A percentile compares a stretch with the other conserved stretches of the same genome.
Conservation (phyloP, 345 rosid genomes). For the Fremontodendron californicum region DNA sequence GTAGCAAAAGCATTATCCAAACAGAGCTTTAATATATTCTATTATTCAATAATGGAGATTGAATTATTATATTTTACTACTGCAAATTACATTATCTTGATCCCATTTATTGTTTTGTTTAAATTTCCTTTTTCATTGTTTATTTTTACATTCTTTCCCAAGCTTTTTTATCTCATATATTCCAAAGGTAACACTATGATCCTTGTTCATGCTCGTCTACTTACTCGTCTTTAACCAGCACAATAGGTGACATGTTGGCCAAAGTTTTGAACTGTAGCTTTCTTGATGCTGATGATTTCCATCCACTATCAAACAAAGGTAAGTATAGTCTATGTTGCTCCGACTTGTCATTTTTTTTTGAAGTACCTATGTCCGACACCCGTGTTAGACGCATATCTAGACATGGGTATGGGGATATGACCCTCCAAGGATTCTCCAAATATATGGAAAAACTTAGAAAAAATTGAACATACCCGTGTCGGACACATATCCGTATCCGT, state of each 20-base stretch:
- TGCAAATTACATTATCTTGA: too few species aligned
- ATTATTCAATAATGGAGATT: neutral
- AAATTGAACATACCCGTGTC: too few species aligned
- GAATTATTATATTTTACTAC: too few species aligned
- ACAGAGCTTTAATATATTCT: neutral
- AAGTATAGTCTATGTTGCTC: too few species aligned
- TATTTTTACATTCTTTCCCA: too few species aligned
- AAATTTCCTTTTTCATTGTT: neutral
- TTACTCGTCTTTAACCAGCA: constrained; percentile 37
- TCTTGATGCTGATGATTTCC: constrained; percentile 88
- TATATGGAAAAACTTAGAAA: too few species aligned
- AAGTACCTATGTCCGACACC: too few species aligned
- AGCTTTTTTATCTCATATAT: neutral
- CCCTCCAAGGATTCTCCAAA: too few species aligned
- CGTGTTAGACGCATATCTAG: too few species aligned
- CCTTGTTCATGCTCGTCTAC: neutral
- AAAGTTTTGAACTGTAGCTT: constrained; percentile 48
- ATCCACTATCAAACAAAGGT: constrained; percentile 75
- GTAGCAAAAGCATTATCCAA: neutral
- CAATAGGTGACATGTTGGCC: constrained; percentile 62
- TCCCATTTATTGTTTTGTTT: neutral
- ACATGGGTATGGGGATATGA: too few species aligned
- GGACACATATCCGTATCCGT: too few species aligned
- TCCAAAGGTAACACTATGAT: neutral
- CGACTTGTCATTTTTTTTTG: too few species aligned